Evolutionary conservation across 2,329 filamentous ascomycete genomes (phyloP), one percentile per base, ranked within the genome.

Genomic region (Ramichloridium luteum): DNA sequence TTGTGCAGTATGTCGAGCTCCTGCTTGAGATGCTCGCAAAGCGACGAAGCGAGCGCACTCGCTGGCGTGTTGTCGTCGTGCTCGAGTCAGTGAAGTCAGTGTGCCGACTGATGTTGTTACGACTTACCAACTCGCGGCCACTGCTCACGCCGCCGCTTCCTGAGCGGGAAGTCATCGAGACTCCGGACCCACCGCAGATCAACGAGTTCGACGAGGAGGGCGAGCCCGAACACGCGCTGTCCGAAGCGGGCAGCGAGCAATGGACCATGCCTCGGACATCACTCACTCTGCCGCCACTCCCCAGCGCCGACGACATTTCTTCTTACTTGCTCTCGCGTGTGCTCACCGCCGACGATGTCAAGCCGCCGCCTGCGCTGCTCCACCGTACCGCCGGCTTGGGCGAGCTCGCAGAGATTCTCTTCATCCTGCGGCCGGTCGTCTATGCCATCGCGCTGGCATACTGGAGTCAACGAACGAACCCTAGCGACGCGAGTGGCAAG

Each of bases 11-110:
- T 53, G 93, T 86, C 0, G 84, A 98, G 60, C 65, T 98, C 16
- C 62, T 98, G n/a, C 90, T 88, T 71, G 90, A 98, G 56, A 98
- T 98, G 90, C 74, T 80, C 16, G 86, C 86, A 16, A 92, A 93
- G 59, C 72, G 88, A 29, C 77, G 77, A 40, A 81, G 83, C 12
- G 85, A 92, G 56, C 75, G 72, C 49, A 60, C 78, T 15, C 74
- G 85, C 16, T 98, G 90, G 90, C 76, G 82, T 31, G 74, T 92
- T 0, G 74, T 96, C 4, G 76, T 96, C 8, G 53, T 92, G 3
- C 65, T 98, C 13, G 90, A 98, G 59, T 69, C 74, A 1, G 64
- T 90, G 51, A 96, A 96, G 58, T 86, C 88, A 2, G 45, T 90
- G 6, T 94, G 88, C 54, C 68, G 82, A 31, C 61, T 94, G 28